Evolutionary conservation across 73 alveolate genomes (phyloP), one percentile per base, ranked within the genome.

Genomic region (Urostyla sp.): DNA sequence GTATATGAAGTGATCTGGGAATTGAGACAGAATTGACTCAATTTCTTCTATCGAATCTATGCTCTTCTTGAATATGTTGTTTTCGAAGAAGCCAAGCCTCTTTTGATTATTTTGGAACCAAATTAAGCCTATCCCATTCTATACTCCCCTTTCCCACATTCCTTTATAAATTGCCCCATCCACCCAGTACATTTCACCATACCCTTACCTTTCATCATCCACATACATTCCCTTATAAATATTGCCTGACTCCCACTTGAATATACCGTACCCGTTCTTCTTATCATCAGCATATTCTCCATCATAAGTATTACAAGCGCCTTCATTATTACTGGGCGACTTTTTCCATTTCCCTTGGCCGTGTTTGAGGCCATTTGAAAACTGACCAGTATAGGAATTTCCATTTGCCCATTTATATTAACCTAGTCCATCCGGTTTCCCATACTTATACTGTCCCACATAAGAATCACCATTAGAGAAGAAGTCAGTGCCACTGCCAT

Each of bases 351-450:
- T 80, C 1, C 90, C 90, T 27, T 66, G 45, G 0, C 90, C 90
- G 43, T 72, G 61, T 23, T 80, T 80, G 55, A 67, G 24, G 0
- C 85, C 91, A 0, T 72, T 49, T n/a, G 21, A 11, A 24, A 53
- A 80, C 27, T 80, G 75, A 7, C 91, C 91, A 18, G 75, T 80
- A 53, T 80, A 80, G 37, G 40, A 27, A 53, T 72, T 72, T 7
- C 91, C 91, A 72, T 80, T 80, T 6, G 11, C 7, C 75, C 67
- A 80, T 30, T 46, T 72, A 46, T 72, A 72, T 36, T 49, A 30
- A n/a, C 96, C 99, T 56, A 78, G 90, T 21, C 99, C 99, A 46
- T 90, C 81, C 0, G 97, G 96, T 66, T 88, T 93, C 4, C 96
- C 98, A 43, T 91, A 77, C 37, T 50, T 26, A 77, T 84, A 90